Percentiles rank a stretch among this genome's conserved stretches.
Conservation (phyloP, 75 land plant species). For the Gnetum montanum region DNA sequence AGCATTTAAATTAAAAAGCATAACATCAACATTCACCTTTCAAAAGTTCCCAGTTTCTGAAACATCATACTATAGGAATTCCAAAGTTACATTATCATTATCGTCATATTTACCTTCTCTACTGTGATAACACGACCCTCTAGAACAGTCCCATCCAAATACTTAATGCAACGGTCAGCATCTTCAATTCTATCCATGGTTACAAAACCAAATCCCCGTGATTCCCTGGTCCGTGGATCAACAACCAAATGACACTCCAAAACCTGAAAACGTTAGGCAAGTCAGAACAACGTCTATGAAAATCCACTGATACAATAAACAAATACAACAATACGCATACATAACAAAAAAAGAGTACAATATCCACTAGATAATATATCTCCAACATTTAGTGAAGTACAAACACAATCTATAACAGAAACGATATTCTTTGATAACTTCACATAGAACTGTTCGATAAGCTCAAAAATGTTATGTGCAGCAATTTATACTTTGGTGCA, state of each 20-base stretch:
- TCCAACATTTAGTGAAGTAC: neutral
- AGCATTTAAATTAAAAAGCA: neutral
- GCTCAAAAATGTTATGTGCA: no score
- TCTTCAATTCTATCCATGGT: conserved; percentile 77
- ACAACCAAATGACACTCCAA: conserved; percentile 61
- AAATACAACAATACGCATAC: neutral
- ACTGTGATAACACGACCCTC: conserved; percentile 88
- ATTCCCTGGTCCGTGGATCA: conserved; percentile 75
- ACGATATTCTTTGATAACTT: no score
- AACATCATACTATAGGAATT: neutral
- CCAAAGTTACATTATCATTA: neutral
- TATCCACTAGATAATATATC: neutral
- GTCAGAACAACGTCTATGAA: neutral
- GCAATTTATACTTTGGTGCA: no score
- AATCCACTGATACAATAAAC: neutral
- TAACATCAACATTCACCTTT: neutral
- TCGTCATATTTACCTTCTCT: conserved; percentile 64
- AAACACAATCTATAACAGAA: no score
- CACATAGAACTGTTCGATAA: no score
- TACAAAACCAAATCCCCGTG: conserved; percentile 92
- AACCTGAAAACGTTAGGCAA: conserved; percentile 35
- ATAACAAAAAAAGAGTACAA: neutral
- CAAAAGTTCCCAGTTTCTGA: neutral
- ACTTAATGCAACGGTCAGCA: conserved; percentile 79
- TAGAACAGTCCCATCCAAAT: conserved; percentile 73